phyloP scores from a whole-genome alignment of 164 flowering plant species.

The Liquidambar formosana region DNA sequence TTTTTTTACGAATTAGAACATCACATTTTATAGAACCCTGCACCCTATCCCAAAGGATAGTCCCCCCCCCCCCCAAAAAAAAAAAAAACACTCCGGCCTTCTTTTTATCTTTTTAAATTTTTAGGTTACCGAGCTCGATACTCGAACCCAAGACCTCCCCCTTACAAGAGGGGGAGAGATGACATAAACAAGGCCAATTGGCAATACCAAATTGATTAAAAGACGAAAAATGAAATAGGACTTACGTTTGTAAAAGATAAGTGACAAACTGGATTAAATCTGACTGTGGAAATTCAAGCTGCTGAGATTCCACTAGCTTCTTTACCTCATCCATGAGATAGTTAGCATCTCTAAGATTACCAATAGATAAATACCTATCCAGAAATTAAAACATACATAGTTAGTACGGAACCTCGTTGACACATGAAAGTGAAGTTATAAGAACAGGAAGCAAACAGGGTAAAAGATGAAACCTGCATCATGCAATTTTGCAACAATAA shows the following conservation, averaged over 20 bases:
- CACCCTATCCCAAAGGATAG: too few species aligned
- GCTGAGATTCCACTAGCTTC: slow-evolving; percentile 44
- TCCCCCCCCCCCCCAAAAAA: too few species aligned
- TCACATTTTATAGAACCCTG: too few species aligned
- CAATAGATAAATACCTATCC: slow-evolving; percentile 73
- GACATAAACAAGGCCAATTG: too few species aligned
- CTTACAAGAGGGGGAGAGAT: too few species aligned
- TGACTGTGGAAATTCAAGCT: slow-evolving; percentile 57
- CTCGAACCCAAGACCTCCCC: too few species aligned
- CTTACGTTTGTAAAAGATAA: slow-evolving; percentile 85
- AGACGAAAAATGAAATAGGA: slow-evolving; percentile 2
- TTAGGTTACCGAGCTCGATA: too few species aligned
- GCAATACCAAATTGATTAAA: too few species aligned
- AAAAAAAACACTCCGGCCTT: too few species aligned
- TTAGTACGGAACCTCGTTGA: background rate
- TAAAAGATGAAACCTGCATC: background rate
- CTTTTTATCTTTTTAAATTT: too few species aligned
- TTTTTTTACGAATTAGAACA: too few species aligned
- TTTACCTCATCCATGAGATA: slow-evolving; percentile 75
- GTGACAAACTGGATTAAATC: slow-evolving; percentile 66
- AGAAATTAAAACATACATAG: background rate
- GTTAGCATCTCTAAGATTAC: slow-evolving; percentile 90
- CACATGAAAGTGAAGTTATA: background rate
- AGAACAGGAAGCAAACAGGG: background rate
- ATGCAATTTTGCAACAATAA: background rate